Evolutionary conservation across 768 basidiomycete genomes (phyloP).

Genomic region (Lactarius pseudohatsudake): DNA sequence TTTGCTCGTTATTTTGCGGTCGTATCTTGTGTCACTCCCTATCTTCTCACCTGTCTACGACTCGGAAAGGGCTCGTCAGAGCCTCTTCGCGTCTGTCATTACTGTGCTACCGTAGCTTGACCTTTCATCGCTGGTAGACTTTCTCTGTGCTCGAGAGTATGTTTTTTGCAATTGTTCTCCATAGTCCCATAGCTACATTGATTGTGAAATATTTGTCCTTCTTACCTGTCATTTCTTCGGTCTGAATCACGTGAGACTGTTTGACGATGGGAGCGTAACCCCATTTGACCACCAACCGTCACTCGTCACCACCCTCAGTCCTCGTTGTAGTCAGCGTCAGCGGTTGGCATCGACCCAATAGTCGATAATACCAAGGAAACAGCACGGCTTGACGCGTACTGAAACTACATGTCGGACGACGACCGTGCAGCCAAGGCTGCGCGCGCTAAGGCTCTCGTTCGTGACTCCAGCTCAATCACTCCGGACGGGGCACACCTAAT

Average conservation of each 20-base stretch:
- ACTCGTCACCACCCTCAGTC: not conserved
- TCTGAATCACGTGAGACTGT: slow-evolving; percentile 19
- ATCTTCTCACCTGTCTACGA: slow-evolving; percentile 42
- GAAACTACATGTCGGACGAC: slow-evolving; percentile 49
- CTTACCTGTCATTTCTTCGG: not conserved
- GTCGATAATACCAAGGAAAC: not conserved
- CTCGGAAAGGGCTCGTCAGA: slow-evolving; percentile 40
- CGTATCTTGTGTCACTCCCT: slow-evolving; percentile 52
- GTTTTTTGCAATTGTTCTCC: slow-evolving; percentile 34
- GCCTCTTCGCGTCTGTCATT: slow-evolving; percentile 63
- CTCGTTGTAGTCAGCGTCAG: not conserved
- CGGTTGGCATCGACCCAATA: not conserved
- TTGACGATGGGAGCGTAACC: not conserved
- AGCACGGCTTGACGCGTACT: not conserved
- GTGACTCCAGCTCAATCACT: slow-evolving; percentile 28
- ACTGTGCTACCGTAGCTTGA: slow-evolving; percentile 44
- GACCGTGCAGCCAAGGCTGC: slow-evolving; percentile 83
- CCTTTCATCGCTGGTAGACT: slow-evolving; percentile 34
- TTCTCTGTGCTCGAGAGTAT: slow-evolving; percentile 32
- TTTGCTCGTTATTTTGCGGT: slow-evolving; percentile 39
- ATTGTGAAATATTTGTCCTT: not conserved
- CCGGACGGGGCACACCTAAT: slow-evolving; percentile 9
- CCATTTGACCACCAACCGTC: not conserved
- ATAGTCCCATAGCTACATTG: slow-evolving; percentile 18
- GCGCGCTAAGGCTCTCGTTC: slow-evolving; percentile 79